Evolutionary conservation across 1,139 yeast genomes (phyloP).

Genomic region (Hyphopichia fennica): DNA sequence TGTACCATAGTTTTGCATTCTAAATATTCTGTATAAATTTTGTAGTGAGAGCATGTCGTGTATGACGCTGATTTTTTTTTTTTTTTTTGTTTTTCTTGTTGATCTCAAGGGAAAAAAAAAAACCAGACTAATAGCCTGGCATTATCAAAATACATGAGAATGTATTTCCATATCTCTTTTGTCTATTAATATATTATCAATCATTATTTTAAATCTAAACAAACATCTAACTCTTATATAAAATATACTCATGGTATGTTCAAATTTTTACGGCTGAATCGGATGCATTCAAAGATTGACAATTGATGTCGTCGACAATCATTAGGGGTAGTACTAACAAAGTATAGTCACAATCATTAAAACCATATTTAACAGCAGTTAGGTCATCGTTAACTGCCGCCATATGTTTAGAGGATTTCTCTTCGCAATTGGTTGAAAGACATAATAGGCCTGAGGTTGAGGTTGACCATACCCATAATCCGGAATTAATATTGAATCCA

Average conservation of each 20-base stretch:
- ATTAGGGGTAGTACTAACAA: too few relatives aligned
- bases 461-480: conserved; percentile 59
- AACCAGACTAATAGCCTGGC: neutral
- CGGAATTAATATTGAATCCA: conserved; percentile 85
- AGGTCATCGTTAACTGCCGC: conserved; percentile 94
- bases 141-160: neutral
- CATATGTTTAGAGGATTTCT: conserved; percentile 89
- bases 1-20: neutral
- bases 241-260: neutral
- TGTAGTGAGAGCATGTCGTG: neutral
- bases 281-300: neutral
- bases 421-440: conserved; percentile 93
- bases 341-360: conserved; percentile 79
- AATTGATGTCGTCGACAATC: too few relatives aligned
- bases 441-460: conserved; percentile 98
- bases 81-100: neutral
- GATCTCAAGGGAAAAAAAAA: neutral
- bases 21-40: too few relatives aligned
- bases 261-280: neutral
- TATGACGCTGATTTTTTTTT: too few relatives aligned
- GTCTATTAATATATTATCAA: neutral
- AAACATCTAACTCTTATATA: too few relatives aligned
- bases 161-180: neutral
- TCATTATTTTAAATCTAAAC: too few relatives aligned
- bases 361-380: conserved; percentile 93